Evolutionary conservation across 495 filamentous ascomycete species (phyloP).

Genomic region (Friedmanniomyces simplex): DNA sequence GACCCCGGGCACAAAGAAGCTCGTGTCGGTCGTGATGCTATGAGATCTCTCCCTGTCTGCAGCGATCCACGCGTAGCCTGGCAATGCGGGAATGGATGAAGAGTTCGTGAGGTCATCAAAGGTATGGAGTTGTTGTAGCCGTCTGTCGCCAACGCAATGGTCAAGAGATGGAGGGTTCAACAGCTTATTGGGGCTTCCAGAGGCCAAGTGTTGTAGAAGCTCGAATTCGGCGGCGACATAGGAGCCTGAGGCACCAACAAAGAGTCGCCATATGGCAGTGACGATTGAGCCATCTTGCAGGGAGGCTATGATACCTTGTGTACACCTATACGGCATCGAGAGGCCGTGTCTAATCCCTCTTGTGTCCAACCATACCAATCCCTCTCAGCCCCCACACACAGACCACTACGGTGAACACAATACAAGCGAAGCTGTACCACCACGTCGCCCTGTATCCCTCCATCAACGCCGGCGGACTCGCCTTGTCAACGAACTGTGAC

Average conservation of each 20-base stretch:
- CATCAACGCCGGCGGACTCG: conserved; percentile 37
- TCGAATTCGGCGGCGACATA: background rate
- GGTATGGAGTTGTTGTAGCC: too few relatives aligned
- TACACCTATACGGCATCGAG: background rate
- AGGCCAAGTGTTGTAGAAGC: background rate
- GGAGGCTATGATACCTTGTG: too few relatives aligned
- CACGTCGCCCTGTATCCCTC: conserved; percentile 50
- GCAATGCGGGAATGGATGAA: too few relatives aligned
- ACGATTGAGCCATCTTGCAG: too few relatives aligned
- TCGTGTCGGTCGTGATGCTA: too few relatives aligned
- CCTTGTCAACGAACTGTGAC: conserved; percentile 21
- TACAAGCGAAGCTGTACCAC: conserved; percentile 48
- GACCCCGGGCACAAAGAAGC: too few relatives aligned
- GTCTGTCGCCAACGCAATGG: too few relatives aligned
- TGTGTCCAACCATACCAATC: conserved; percentile 46
- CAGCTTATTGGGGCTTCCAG: background rate
- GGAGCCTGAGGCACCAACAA: background rate
- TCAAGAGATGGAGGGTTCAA: too few relatives aligned
- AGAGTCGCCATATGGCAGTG: background rate
- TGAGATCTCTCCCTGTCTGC: too few relatives aligned
- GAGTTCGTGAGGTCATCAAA: too few relatives aligned
- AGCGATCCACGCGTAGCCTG: too few relatives aligned
- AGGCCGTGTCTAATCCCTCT: conserved; percentile 31
- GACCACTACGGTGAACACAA: conserved; percentile 35
- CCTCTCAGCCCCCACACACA: conserved; percentile 40